These are phyloP conservation scores for Fusarium caatingaense DNA, from an alignment of 2,329 filamentous ascomycete genomes.

Conservation along the genomic window DNA sequence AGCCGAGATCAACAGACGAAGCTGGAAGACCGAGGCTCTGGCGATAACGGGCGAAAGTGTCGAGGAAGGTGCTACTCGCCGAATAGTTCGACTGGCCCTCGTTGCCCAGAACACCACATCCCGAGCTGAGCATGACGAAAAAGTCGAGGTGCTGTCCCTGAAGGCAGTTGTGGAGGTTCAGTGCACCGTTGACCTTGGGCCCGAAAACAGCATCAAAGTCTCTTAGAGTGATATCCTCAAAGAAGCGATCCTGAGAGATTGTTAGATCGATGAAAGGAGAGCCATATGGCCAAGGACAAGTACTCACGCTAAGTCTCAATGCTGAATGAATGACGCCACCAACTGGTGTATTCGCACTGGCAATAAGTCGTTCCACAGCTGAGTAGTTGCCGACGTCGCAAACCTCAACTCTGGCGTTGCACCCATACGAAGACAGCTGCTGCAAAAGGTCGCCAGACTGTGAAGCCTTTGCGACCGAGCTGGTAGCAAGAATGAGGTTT, in stretches of 20 bases:
- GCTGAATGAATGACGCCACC: conserved; percentile 43
- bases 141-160: conserved; percentile 39
- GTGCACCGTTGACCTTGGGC: conserved; percentile 39
- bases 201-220: conserved; percentile 40
- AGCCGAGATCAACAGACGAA: conserved; percentile 38
- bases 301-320: conserved; percentile 40
- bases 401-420: conserved; percentile 38
- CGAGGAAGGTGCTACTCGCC: conserved; percentile 41
- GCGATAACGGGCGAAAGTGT: conserved; percentile 40
- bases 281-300: background rate
- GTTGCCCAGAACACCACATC: conserved; percentile 38
- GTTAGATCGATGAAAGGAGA: conserved; percentile 6
- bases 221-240: conserved; percentile 37
- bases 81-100: conserved; percentile 41
- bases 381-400: conserved; percentile 37
- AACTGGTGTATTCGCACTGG: conserved; percentile 25
- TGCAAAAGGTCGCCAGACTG: conserved; percentile 35
- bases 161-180: conserved; percentile 37
- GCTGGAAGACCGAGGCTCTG: conserved; percentile 37
- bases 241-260: conserved; percentile 31
- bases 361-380: conserved; percentile 32
- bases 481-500: conserved; percentile 37
- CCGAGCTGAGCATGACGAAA: conserved; percentile 43
- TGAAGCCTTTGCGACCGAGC: conserved; percentile 29
- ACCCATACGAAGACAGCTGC: conserved; percentile 40